These are phyloP conservation scores for Casuarina glauca DNA, from an alignment of 306 rosid species.

Conservation along the genomic window DNA sequence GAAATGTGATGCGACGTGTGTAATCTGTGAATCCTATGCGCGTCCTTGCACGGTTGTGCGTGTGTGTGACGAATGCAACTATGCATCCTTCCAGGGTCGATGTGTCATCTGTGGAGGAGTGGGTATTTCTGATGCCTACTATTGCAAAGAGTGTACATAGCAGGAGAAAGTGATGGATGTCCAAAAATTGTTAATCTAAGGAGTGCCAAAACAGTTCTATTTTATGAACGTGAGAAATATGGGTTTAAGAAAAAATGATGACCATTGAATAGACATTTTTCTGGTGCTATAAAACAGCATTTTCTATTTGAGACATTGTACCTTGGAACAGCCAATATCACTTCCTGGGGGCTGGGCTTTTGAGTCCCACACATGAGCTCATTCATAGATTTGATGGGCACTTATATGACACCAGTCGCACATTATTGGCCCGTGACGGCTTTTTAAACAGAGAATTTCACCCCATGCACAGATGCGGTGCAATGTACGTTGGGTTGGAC, in stretches of 20 bases:
- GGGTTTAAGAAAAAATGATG: conserved; percentile 87
- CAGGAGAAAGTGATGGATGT: conserved; percentile 94
- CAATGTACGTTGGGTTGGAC: too few relatives aligned
- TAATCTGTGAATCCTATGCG: conserved; percentile 79
- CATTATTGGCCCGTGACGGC: too few relatives aligned
- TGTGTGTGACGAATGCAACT: conserved; percentile 86
- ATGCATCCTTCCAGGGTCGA: conserved; percentile 73
- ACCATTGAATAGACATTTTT: neutral
- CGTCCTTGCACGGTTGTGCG: conserved; percentile 92
- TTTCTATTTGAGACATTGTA: neutral
- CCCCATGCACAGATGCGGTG: too few relatives aligned
- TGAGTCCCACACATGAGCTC: too few relatives aligned
- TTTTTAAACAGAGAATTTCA: too few relatives aligned
- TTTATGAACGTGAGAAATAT: conserved; percentile 85
- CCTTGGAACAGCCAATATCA: neutral
- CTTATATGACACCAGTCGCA: too few relatives aligned
- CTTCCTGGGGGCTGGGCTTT: too few relatives aligned
- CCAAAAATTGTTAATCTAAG: conserved; percentile 91
- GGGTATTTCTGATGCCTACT: conserved; percentile 91
- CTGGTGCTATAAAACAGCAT: neutral
- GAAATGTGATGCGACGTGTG: conserved; percentile 90
- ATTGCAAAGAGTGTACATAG: conserved; percentile 95
- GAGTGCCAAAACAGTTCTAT: conserved; percentile 79
- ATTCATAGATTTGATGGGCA: too few relatives aligned
- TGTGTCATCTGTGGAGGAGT: conserved; percentile 93